Percentiles rank a stretch among this genome's conserved stretches.
Conservation (phyloP, 208 protist genomes). For the Wallacemonas sp. region DNA sequence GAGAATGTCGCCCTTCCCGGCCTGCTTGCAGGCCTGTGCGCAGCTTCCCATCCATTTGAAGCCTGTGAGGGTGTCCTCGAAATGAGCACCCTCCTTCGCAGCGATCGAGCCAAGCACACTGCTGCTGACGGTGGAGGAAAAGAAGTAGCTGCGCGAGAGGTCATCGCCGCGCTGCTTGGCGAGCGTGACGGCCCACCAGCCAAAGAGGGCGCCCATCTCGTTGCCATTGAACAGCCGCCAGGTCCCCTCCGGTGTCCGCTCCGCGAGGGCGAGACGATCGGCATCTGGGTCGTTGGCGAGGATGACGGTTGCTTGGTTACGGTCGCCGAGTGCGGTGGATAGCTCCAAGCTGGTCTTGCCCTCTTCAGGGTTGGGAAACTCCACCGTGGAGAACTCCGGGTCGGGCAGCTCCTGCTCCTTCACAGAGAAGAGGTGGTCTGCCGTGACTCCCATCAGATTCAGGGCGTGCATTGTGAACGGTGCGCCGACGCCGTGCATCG, state of each 20-base stretch:
- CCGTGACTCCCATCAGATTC: slow-evolving; percentile 57
- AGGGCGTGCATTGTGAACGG: slow-evolving; percentile 73
- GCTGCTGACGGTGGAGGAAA: slow-evolving; percentile 85
- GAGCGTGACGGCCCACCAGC: slow-evolving; percentile 90
- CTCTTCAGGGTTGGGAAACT: slow-evolving; percentile 99
- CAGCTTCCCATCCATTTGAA: slow-evolving; percentile 99
- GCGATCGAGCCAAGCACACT: slow-evolving; percentile 93
- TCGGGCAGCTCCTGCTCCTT: slow-evolving; percentile 93
- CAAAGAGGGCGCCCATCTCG: slow-evolving; percentile 96
- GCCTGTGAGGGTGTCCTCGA: slow-evolving; percentile 96
- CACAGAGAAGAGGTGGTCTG: slow-evolving; percentile 52
- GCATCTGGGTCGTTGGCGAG: slow-evolving; percentile 99
- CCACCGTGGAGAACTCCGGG: slow-evolving; percentile 97
- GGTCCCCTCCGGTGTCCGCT: slow-evolving; percentile 65
- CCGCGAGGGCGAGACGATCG: slow-evolving; percentile 96
- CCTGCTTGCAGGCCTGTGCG: slow-evolving; percentile 42
- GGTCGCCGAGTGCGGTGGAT: slow-evolving; percentile 85
- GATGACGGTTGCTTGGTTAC: slow-evolving; percentile 71
- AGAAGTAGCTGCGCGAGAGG: slow-evolving; percentile 49
- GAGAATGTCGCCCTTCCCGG: slow-evolving; percentile 52
- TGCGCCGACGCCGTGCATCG: slow-evolving; percentile 96
- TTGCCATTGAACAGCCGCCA: slow-evolving; percentile 98
- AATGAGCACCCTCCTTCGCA: slow-evolving; percentile 87
- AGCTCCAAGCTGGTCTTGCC: slow-evolving; percentile 88
- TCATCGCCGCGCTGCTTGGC: slow-evolving; percentile 36